Conservation (phyloP, 116 monocot species). For the Dioscorea cayenensis region DNA sequence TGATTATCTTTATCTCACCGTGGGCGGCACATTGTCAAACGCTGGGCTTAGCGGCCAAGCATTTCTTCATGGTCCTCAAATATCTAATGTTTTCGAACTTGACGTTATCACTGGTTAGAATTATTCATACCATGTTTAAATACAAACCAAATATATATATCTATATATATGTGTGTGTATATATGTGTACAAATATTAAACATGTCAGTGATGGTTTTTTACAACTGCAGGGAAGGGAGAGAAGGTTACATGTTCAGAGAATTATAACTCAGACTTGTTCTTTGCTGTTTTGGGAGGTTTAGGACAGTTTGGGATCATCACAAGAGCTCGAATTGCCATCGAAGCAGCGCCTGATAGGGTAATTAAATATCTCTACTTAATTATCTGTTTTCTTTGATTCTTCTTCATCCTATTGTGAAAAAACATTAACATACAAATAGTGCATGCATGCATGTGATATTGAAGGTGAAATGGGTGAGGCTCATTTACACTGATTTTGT, state of each 20-base stretch:
- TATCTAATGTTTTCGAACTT: conserved; percentile 77
- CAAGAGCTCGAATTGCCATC: conserved; percentile 25
- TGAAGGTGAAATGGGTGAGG: conserved; percentile 53
- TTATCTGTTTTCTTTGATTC: not conserved
- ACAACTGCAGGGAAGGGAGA: conserved; percentile 36
- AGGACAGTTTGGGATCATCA: conserved; percentile 49
- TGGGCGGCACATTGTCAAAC: conserved; percentile 91
- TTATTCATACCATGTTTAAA: no score
- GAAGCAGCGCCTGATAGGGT: conserved; percentile 39
- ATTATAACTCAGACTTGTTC: conserved; percentile 32
- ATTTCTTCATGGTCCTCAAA: conserved; percentile 88
- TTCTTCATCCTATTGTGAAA: not conserved
- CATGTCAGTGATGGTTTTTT: not conserved
- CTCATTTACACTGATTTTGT: conserved; percentile 56
- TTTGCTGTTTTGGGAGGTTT: conserved; percentile 33
- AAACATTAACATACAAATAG: not conserved
- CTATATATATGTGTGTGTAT: no score
- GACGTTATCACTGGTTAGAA: conserved; percentile 81
- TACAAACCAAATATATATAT: no score
- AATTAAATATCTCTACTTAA: not conserved
- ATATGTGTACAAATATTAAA: not conserved
- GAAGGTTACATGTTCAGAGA: conserved; percentile 20
- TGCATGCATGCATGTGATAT: not conserved
- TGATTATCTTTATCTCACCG: conserved; percentile 76
- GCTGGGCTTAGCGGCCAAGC: conserved; percentile 90